Evolutionary conservation across 768 basidiomycete species (phyloP).

Genomic region (Termitomyces sp.): DNA sequence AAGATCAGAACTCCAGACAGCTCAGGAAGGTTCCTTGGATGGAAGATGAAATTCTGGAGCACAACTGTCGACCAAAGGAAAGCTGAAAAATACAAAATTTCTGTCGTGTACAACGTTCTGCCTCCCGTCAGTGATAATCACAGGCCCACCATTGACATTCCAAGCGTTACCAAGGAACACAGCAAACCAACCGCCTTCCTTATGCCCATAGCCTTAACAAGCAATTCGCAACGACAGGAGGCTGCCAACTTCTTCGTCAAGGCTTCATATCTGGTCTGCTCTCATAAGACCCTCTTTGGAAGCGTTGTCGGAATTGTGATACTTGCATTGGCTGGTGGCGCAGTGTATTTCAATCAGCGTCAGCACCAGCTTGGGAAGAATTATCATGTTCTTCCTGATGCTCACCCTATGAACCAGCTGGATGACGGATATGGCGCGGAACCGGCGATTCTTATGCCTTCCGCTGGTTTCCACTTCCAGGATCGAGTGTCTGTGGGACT

Average conservation of each 20-base stretch:
- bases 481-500: slow-evolving; percentile 33
- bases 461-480: slow-evolving; percentile 32
- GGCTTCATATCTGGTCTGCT: slow-evolving; percentile 61
- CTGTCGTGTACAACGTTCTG: slow-evolving; percentile 44
- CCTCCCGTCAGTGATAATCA: slow-evolving; percentile 36
- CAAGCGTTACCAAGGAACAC: slow-evolving; percentile 52
- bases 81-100: slow-evolving; percentile 56
- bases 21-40: slow-evolving; percentile 75
- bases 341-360: slow-evolving; percentile 76
- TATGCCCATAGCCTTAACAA: slow-evolving; percentile 37
- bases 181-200: slow-evolving; percentile 83
- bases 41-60: slow-evolving; percentile 93
- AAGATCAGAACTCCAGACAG: slow-evolving; percentile 58
- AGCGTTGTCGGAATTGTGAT: slow-evolving; percentile 69
- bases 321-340: slow-evolving; percentile 58
- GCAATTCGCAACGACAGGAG: background rate
- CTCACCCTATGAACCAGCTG: slow-evolving; percentile 70
- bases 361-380: slow-evolving; percentile 32
- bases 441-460: slow-evolving; percentile 13
- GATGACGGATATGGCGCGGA: slow-evolving; percentile 24
- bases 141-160: slow-evolving; percentile 26
- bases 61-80: slow-evolving; percentile 68
- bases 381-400: slow-evolving; percentile 58
- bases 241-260: slow-evolving; percentile 78
- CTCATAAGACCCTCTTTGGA: slow-evolving; percentile 82